Base-by-base conservation (phyloP, 257 asterid species). In the Dorcoceras hygrometricum region DNA sequence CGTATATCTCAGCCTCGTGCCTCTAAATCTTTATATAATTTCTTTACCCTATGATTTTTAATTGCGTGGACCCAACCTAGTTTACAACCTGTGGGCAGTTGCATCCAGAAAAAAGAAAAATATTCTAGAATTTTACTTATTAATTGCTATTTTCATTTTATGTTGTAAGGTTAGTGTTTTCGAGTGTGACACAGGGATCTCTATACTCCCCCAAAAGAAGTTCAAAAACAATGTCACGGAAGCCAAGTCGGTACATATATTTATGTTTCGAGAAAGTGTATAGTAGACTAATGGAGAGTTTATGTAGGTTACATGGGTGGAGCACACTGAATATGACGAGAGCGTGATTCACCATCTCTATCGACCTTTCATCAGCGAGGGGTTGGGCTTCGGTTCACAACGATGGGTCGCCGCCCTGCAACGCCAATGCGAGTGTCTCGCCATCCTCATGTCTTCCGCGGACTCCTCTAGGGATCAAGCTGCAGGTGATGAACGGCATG, bases 391-490 rank as follows among this genome's bases (percentile, higher is more conserved):
- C 31, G 91, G 91, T 14, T 82, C 88, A 0, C 86, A 80, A 46
- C 57, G 91, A 23, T 82, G 88, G 91, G 76, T 85, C 0, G 88
- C 88, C 50, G 75, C 85, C 51, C 88, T 85, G 50, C 88, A 82
- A 69, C 75, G 91, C 36, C 91, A 85, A 53, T 78, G 82, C 74
- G 86, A 85, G 65, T 85, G 86, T 71, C 91, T 85, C 8, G 91
- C 88, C 53, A 83, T 85, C 23, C 85, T 85, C 67, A 82, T 85
- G 88, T 80, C 91, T 0, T 75, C 91, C 61, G 62, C 75, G 53
- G 70, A 68, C 6, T 65, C 86, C 0, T 19, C 86, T 0, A 62
- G 84, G 8, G 87, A 82, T 70, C 86, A 70, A 36, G 36, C 78
- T 0, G 91, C n/a, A n/a, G n/a, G n/a, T n/a, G n/a, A n/a, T n/a